Evolutionary conservation across 225 moss, liverwort and hornwort genomes (phyloP), one percentile per base, ranked within the genome.

Genomic region (Bryoerythrophyllum caledonicum): DNA sequence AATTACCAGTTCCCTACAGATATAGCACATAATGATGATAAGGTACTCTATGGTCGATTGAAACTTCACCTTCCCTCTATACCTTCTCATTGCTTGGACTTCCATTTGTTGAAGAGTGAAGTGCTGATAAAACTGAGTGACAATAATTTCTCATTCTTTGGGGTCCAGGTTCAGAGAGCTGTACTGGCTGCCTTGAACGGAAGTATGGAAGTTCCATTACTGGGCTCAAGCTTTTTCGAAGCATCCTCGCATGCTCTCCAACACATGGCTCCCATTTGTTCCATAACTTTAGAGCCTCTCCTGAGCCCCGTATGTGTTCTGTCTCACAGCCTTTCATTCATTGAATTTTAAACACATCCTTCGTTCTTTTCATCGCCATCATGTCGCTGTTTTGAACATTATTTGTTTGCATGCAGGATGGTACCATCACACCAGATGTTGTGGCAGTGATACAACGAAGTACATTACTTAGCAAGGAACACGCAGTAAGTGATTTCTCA

Each of bases 241-340:
- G 13, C 71, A 5, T 72, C 44, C 15, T 54, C 67, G 21, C 63
- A 72, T 12, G 20, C 72, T 35, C 28, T 76, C 38, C 88, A 89
- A 73, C 79, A 92, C 52, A 79, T 65, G 44, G 67, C 83, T 46
- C 95, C 93, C 51, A 82, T 93, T 48, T 93, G 91, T 75, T 93
- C 88, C 86, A 96, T 96, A 67, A 93, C 95, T 48, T 82, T 93
- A 72, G 93, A 93, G 68, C 95, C 93, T 68, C 83, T 96, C 16
- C 20, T 96, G 49, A 73, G 83, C 74, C 86, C 83, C 19, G 93
- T 93, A 90, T 63, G 86, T 72, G 6, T 67, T 70, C 79, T 30
- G 60, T 67, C 27, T 74, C 70, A 55, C 37, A 55, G 26, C 44
- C 28, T 54, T 43, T 12, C 1, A 17, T 77, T 43, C 16, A 14